phyloP scores from a whole-genome alignment of 2,329 filamentous ascomycete genomes.

The Xenoacremonium recifei region DNA sequence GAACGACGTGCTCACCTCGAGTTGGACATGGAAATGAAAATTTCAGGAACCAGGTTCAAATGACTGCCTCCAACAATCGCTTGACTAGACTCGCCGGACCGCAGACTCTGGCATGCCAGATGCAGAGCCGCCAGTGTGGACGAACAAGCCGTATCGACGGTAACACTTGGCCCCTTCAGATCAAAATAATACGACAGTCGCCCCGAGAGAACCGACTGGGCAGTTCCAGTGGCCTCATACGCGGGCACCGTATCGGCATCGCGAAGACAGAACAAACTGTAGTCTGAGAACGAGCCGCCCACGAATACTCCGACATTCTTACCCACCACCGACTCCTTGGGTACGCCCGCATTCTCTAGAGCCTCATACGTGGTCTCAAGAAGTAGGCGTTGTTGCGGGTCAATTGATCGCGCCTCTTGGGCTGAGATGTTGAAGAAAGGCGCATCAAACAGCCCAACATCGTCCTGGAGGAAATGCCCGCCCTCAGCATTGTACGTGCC shows the following conservation, averaged over 20 bases:
- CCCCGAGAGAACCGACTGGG: slow-evolving; percentile 52
- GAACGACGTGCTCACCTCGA: slow-evolving; percentile 1
- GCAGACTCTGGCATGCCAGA: slow-evolving; percentile 28
- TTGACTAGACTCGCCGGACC: slow-evolving; percentile 26
- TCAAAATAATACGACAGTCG: slow-evolving; percentile 31
- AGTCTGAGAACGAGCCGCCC: not conserved
- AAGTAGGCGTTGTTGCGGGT: slow-evolving; percentile 19
- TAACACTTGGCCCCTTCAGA: slow-evolving; percentile 33
- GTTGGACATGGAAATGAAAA: slow-evolving; percentile 38
- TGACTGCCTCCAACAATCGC: slow-evolving; percentile 40
- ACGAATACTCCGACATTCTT: not conserved
- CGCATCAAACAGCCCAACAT: slow-evolving; percentile 21
- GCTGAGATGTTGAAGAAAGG: slow-evolving; percentile 19
- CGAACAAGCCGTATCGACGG: slow-evolving; percentile 37
- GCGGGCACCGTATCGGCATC: not conserved
- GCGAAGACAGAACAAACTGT: not conserved
- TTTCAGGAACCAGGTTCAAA: slow-evolving; percentile 13
- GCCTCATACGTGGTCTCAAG: slow-evolving; percentile 17
- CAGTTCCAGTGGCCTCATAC: slow-evolving; percentile 32
- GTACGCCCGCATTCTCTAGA: slow-evolving; percentile 27
- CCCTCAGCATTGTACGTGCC: slow-evolving; percentile 26
- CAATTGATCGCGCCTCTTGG: slow-evolving; percentile 12
- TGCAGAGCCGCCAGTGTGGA: slow-evolving; percentile 32
- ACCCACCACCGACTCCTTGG: slow-evolving; percentile 5
- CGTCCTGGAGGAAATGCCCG: slow-evolving; percentile 25